Conservation (phyloP, 2,329 filamentous ascomycete species). For the Aureobasidium sp. region DNA sequence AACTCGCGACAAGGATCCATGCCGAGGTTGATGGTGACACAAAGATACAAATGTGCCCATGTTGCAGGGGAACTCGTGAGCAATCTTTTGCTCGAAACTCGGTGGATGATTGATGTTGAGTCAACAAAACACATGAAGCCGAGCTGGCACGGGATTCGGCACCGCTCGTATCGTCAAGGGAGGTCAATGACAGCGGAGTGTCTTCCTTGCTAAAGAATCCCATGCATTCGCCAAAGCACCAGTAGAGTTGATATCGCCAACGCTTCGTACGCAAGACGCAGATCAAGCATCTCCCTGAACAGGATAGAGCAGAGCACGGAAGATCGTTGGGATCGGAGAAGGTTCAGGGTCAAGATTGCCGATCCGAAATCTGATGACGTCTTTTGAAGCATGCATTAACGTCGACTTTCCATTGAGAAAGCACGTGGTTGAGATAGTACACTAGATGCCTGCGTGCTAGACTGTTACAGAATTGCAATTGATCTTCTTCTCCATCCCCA, state of each 20-base stretch:
- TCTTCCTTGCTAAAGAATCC: neutral
- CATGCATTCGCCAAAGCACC: neutral
- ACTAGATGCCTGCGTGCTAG: no score
- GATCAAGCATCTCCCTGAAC: neutral
- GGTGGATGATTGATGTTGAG: neutral
- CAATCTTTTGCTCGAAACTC: neutral
- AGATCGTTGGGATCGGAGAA: neutral
- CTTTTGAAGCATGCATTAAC: neutral
- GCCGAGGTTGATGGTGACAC: neutral
- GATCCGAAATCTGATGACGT: neutral
- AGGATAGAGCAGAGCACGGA: neutral
- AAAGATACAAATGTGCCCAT: neutral
- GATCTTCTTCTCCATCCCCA: no score
- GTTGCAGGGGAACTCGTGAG: neutral
- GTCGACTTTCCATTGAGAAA: neutral
- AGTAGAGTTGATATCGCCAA: neutral
- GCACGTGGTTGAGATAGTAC: no score
- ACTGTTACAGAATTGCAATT: no score
- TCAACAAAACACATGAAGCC: conserved; percentile 8
- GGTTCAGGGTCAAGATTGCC: conserved; percentile 3
- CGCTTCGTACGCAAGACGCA: neutral
- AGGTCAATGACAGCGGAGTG: neutral
- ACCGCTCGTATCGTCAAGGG: neutral
- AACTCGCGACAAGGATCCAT: neutral
- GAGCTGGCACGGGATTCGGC: neutral